A percentile compares a stretch with the other conserved stretches of the same genome.
Evolutionary conservation across 129 eudicot species (phyloP).

Genomic region (Kitagawia praeruptora): DNA sequence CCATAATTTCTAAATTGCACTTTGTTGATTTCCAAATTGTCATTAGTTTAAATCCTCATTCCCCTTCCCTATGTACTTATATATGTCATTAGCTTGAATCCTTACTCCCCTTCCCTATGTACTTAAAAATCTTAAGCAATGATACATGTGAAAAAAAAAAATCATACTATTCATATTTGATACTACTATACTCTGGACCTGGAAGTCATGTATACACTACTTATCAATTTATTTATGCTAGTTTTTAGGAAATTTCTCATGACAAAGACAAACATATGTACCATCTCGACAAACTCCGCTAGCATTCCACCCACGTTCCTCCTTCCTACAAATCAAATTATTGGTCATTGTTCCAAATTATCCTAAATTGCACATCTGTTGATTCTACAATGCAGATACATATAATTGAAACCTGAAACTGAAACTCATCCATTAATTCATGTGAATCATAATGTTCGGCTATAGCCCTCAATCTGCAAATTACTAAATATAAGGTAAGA

Average conservation of each 20-base stretch:
- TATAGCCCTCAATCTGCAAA: background rate
- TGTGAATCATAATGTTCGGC: background rate
- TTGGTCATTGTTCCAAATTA: background rate
- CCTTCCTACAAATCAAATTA: too few species aligned
- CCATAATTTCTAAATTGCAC: too few species aligned
- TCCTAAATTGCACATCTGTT: background rate
- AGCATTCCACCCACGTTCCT: background rate
- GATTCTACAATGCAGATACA: background rate
- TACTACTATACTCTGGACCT: background rate
- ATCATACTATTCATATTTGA: too few species aligned
- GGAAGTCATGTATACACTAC: background rate
- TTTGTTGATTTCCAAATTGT: too few species aligned
- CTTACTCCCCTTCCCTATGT: too few species aligned
- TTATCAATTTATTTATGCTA: background rate
- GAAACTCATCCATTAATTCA: background rate
- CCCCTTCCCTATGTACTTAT: too few species aligned
- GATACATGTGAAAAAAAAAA: too few species aligned
- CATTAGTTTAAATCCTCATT: too few species aligned
- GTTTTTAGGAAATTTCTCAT: background rate
- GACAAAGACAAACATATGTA: background rate
- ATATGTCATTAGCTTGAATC: too few species aligned
- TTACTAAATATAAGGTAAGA: background rate
- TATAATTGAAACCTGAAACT: background rate
- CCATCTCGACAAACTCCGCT: background rate
- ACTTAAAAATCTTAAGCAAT: too few species aligned